A percentile compares a stretch with the other conserved stretches of the same genome.
Evolutionary conservation across 306 rosid species (phyloP).

Genomic region (Fragaria nilgerrensis): DNA sequence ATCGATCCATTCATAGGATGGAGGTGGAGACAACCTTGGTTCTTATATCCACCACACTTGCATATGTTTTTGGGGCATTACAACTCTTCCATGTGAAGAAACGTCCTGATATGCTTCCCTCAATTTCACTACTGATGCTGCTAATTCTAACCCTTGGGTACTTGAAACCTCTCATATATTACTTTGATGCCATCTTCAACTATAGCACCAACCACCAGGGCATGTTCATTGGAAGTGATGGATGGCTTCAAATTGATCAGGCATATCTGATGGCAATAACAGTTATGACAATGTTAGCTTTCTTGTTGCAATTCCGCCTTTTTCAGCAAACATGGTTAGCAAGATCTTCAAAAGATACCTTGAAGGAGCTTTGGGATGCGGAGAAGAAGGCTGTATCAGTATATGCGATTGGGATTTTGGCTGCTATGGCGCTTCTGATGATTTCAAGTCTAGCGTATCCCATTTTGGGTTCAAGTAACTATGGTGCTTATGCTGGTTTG

Average conservation of each 20-base stretch:
- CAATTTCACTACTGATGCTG: constrained; percentile 46
- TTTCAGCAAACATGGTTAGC: background rate
- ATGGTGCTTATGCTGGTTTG: background rate
- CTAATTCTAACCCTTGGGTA: constrained; percentile 37
- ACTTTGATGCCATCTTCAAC: constrained; percentile 50
- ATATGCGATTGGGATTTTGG: background rate
- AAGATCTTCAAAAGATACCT: background rate
- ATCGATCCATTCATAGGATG: background rate
- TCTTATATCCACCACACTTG: constrained; percentile 27
- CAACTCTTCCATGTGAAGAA: background rate
- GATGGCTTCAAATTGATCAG: background rate
- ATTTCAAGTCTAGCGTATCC: background rate
- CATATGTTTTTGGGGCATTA: constrained; percentile 21
- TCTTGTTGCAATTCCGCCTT: background rate
- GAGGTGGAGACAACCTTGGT: constrained; percentile 29
- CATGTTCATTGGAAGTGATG: background rate
- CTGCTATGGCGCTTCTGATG: background rate
- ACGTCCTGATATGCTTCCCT: constrained; percentile 43
- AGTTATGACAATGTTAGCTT: background rate
- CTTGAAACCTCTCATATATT: constrained; percentile 47
- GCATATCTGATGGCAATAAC: background rate
- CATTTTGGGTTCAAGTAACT: background rate
- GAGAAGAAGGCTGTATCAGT: constrained; percentile 25
- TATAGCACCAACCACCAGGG: background rate
- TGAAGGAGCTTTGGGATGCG: background rate